These are phyloP conservation scores for Bertia moriformis DNA, from an alignment of 2,329 filamentous ascomycete genomes.

Conservation along the genomic window DNA sequence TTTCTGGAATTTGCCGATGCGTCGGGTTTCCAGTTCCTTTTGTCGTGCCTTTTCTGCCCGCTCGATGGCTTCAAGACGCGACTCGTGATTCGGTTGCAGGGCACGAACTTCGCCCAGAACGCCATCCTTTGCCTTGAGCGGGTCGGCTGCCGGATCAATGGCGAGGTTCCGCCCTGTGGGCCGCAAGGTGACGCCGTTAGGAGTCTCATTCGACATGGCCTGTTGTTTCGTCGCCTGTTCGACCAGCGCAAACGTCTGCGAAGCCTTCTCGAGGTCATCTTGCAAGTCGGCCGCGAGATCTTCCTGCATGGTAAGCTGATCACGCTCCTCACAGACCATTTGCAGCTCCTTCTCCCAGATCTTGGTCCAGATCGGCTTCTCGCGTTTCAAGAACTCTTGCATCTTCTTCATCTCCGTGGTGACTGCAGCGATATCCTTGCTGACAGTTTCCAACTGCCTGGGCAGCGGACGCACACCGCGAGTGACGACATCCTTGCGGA, in stretches of 20 bases:
- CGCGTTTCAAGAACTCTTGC: constrained; percentile 77
- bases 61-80: constrained; percentile 85
- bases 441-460: constrained; percentile 74
- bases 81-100: constrained; percentile 85
- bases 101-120: constrained; percentile 87
- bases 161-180: constrained; percentile 22
- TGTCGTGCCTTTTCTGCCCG: constrained; percentile 85
- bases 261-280: constrained; percentile 88
- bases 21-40: constrained; percentile 69
- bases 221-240: constrained; percentile 98
- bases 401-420: constrained; percentile 83
- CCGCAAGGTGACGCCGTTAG: constrained; percentile 38
- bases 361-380: constrained; percentile 97
- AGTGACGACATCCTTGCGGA: constrained; percentile 89
- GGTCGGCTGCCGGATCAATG: constrained; percentile 45
- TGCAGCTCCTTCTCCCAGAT: constrained; percentile 98
- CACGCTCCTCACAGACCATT: constrained; percentile 86
- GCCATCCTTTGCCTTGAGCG: constrained; percentile 71
- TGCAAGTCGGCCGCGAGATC: constrained; percentile 83
- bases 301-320: constrained; percentile 90
- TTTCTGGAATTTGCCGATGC: constrained; percentile 64
- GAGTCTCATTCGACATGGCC: constrained; percentile 48
- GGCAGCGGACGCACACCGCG: constrained; percentile 84
- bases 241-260: constrained; percentile 83
- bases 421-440: constrained; percentile 71